Evolutionary conservation across 2,329 filamentous ascomycete species (phyloP).

Genomic region (Trichoderma koningii): DNA sequence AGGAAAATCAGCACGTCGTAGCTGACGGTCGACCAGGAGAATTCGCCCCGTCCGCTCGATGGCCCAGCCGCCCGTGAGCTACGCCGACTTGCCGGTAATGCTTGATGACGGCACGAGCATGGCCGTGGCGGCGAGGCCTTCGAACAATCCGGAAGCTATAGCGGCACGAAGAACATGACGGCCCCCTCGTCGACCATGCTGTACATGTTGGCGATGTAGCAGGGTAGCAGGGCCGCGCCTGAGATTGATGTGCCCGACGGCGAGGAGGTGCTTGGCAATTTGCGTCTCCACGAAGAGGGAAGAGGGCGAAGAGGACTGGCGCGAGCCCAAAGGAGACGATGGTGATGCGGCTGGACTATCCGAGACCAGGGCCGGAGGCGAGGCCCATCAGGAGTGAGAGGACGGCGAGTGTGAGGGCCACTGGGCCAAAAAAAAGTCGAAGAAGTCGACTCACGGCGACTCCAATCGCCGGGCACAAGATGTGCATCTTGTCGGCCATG

Average conservation of each 20-base stretch:
- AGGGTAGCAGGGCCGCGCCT: slow-evolving; percentile 65
- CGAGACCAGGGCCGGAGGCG: slow-evolving; percentile 70
- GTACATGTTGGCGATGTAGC: slow-evolving; percentile 74
- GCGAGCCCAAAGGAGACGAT: slow-evolving; percentile 59
- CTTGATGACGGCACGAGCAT: slow-evolving; percentile 68
- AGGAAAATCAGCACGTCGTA: slow-evolving; percentile 56
- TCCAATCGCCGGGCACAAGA: slow-evolving; percentile 44
- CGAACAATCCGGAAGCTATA: slow-evolving; percentile 73
- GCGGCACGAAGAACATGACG: slow-evolving; percentile 70
- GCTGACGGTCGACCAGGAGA: slow-evolving; percentile 68
- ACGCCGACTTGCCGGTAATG: slow-evolving; percentile 62
- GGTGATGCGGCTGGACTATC: slow-evolving; percentile 63
- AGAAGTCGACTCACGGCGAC: slow-evolving; percentile 34
- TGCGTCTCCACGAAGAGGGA: slow-evolving; percentile 68
- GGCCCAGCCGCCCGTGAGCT: slow-evolving; percentile 63
- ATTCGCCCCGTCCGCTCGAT: slow-evolving; percentile 73
- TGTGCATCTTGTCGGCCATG: slow-evolving; percentile 43
- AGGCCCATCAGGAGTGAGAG: slow-evolving; percentile 68
- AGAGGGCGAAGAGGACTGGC: slow-evolving; percentile 62
- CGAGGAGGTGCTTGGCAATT: slow-evolving; percentile 70
- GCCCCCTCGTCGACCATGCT: slow-evolving; percentile 60
- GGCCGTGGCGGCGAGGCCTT: slow-evolving; percentile 62
- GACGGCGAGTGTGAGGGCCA: slow-evolving; percentile 65
- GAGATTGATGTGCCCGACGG: slow-evolving; percentile 73
- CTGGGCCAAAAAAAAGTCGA: slow-evolving; percentile 75